phyloP scores from a whole-genome alignment of 768 basidiomycete species.

The Dacryopinax spathularia region DNA sequence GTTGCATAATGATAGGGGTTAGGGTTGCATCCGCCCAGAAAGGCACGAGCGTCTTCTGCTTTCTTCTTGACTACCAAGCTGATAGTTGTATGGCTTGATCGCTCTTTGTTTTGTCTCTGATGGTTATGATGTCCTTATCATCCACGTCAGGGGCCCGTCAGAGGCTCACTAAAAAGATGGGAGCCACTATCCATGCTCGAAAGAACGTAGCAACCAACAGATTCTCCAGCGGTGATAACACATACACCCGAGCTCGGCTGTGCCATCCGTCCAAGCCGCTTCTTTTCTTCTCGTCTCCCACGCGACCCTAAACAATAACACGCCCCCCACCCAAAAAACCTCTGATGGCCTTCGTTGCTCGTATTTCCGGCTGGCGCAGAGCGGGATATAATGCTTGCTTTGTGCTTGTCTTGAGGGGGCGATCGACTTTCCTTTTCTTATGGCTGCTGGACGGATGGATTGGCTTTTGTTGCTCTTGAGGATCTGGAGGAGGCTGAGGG shows the following conservation, averaged over 20 bases:
- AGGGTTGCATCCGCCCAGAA: background rate
- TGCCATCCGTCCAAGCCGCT: background rate
- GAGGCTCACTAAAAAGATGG: too few relatives aligned
- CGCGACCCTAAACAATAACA: background rate
- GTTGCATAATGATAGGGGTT: background rate
- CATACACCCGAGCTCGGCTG: too few relatives aligned
- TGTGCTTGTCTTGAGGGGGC: background rate
- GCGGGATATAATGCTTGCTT: background rate
- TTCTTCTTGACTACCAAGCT: background rate
- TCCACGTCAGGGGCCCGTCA: too few relatives aligned
- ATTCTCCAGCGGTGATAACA: too few relatives aligned
- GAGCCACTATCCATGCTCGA: too few relatives aligned
- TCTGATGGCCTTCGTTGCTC: background rate
- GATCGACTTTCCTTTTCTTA: background rate
- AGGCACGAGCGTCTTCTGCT: background rate
- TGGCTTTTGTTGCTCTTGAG: background rate
- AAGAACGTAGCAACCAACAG: too few relatives aligned
- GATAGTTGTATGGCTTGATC: background rate
- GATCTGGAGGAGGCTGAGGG: background rate
- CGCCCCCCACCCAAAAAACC: background rate
- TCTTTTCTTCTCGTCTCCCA: conserved; percentile 1
- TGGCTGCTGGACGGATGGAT: background rate
- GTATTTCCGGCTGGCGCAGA: too few relatives aligned
- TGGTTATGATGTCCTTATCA: too few relatives aligned
- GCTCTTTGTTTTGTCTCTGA: background rate